Evolutionary conservation across 768 basidiomycete genomes (phyloP).

Genomic region (Hydnomerulius pinastri): DNA sequence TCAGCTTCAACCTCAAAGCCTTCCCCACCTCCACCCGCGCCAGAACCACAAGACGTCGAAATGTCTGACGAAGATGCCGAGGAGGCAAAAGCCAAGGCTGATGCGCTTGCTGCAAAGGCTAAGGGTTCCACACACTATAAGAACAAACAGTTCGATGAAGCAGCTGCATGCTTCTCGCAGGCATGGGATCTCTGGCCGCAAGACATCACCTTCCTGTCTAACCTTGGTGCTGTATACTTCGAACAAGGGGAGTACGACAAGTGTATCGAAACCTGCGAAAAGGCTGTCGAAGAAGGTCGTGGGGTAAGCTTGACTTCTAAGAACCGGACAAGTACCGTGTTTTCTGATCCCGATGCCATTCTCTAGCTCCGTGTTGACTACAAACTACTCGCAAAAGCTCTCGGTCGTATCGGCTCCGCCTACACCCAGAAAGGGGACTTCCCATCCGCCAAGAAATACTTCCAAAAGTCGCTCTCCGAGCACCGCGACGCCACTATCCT

Average conservation of each 20-base stretch:
- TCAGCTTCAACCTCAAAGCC: constrained; percentile 48
- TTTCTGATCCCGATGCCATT: background rate
- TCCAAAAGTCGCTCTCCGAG: constrained; percentile 91
- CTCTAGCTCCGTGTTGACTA: constrained; percentile 83
- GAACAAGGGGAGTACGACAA: constrained; percentile 93
- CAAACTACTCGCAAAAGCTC: constrained; percentile 93
- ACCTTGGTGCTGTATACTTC: constrained; percentile 87
- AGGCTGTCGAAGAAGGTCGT: constrained; percentile 96
- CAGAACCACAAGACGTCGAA: constrained; percentile 58
- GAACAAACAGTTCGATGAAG: constrained; percentile 77
- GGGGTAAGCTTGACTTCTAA: constrained; percentile 44
- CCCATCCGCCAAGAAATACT: constrained; percentile 82
- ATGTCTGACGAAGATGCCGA: constrained; percentile 68
- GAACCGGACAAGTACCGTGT: background rate
- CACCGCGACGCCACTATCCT: constrained; percentile 94
- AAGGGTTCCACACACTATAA: constrained; percentile 84
- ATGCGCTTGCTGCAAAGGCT: constrained; percentile 79
- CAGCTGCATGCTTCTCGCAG: constrained; percentile 72
- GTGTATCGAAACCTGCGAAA: constrained; percentile 88
- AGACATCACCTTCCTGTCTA: constrained; percentile 92
- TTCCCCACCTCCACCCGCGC: constrained; percentile 39
- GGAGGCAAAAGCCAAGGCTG: constrained; percentile 72
- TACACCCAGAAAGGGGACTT: constrained; percentile 82
- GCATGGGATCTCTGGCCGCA: constrained; percentile 95
- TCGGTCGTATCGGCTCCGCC: constrained; percentile 85